These are phyloP conservation scores for Cladophialophora bantiana DNA, from an alignment of 2,329 filamentous ascomycete species.

Conservation along the genomic window DNA sequence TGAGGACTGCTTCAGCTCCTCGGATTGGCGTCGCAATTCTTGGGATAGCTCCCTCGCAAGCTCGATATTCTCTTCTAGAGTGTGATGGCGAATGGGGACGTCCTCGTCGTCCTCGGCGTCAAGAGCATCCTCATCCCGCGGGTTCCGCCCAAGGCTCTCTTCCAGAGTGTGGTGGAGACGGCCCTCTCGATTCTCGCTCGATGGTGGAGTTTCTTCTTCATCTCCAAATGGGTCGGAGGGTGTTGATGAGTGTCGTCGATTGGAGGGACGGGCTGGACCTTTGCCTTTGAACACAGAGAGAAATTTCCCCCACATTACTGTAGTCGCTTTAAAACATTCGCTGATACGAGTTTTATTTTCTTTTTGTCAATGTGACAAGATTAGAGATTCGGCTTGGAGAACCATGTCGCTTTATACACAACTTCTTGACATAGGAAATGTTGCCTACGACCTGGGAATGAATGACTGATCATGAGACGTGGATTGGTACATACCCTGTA, in stretches of 20 bases:
- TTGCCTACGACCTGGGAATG: neutral
- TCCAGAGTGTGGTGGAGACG: neutral
- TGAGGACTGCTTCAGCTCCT: neutral
- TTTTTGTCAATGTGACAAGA: neutral
- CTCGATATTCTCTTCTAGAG: neutral
- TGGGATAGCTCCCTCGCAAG: neutral
- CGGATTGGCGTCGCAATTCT: neutral
- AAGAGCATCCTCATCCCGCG: neutral
- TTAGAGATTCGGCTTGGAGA: neutral
- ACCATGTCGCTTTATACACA: neutral
- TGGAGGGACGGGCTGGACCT: neutral
- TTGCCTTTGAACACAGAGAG: neutral
- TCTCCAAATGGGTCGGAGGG: neutral
- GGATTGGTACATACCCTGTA: neutral
- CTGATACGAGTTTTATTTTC: neutral
- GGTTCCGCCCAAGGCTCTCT: neutral
- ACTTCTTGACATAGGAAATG: neutral
- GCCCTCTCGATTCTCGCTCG: neutral
- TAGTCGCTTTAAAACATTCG: neutral
- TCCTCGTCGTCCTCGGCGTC: neutral
- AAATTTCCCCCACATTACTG: neutral
- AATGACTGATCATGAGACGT: neutral
- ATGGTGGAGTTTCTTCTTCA: neutral
- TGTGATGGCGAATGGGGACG: neutral
- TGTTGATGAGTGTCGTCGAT: neutral